These are phyloP conservation scores for Phalaenopsis aphrodite DNA, from an alignment of 106 monocot species.

Conservation along the genomic window DNA sequence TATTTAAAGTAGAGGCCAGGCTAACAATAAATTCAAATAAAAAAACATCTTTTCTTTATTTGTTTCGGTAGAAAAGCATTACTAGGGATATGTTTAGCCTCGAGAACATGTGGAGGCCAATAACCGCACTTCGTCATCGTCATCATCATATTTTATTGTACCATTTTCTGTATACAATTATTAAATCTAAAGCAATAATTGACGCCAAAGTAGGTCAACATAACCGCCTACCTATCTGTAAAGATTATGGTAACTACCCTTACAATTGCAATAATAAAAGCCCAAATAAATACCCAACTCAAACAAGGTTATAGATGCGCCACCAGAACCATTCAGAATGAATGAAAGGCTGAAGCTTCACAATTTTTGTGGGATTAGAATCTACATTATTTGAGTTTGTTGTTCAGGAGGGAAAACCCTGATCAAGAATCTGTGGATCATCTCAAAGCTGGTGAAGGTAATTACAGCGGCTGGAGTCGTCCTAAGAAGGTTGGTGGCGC, in stretches of 20 bases:
- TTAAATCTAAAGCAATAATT: neutral
- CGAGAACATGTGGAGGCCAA: neutral
- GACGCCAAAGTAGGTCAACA: neutral
- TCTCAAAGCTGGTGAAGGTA: constrained; percentile 94
- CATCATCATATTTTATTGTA: neutral
- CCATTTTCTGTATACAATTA: neutral
- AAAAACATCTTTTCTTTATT: too few relatives aligned
- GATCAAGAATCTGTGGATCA: constrained; percentile 76
- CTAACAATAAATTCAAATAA: too few relatives aligned
- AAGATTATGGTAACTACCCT: neutral
- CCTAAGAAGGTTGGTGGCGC: constrained; percentile 72
- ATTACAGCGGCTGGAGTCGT: constrained; percentile 86
- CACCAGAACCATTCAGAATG: too few relatives aligned
- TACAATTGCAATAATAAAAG: neutral
- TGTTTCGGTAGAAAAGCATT: too few relatives aligned
- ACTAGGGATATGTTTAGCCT: neutral
- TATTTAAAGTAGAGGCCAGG: too few relatives aligned
- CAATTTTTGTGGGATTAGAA: neutral
- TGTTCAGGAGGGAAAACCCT: constrained; percentile 44
- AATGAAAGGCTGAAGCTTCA: neutral
- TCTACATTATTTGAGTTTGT: constrained; percentile 36
- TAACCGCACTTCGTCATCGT: neutral
- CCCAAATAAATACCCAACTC: too few relatives aligned
- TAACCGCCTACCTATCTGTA: neutral
- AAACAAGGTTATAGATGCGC: too few relatives aligned